These are phyloP conservation scores for Fusarium bulbicola DNA, from an alignment of 2,329 filamentous ascomycete genomes.

Conservation along the genomic window DNA sequence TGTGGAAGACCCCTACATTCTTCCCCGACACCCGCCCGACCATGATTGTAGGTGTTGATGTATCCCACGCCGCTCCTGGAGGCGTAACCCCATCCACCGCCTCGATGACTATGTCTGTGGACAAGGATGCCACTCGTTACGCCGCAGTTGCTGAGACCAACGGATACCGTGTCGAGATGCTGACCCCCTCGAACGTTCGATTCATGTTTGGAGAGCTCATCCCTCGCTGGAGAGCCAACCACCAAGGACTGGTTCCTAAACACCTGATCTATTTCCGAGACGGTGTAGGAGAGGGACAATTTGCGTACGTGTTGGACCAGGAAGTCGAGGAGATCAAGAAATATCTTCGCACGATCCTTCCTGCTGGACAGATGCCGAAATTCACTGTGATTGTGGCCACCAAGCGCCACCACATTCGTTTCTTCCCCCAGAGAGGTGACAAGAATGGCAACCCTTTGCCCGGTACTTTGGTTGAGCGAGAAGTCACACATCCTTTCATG, in stretches of 20 bases:
- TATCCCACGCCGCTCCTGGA: conserved; percentile 83
- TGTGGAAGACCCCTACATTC: conserved; percentile 48
- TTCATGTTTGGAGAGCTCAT: conserved; percentile 72
- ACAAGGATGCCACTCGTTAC: conserved; percentile 77
- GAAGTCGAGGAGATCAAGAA: conserved; percentile 79
- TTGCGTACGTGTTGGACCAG: conserved; percentile 78
- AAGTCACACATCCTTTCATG: conserved; percentile 90
- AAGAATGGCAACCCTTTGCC: conserved; percentile 83
- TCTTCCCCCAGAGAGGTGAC: conserved; percentile 81
- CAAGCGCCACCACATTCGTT: conserved; percentile 93
- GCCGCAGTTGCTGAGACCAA: conserved; percentile 84
- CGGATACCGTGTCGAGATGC: conserved; percentile 81
- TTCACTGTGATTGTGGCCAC: conserved; percentile 89
- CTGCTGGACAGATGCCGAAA: conserved; percentile 59
- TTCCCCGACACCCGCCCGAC: conserved; percentile 62
- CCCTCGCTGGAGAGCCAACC: conserved; percentile 69
- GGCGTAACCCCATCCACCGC: conserved; percentile 77
- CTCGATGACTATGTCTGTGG: conserved; percentile 84
- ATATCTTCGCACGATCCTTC: conserved; percentile 56
- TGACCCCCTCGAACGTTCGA: conserved; percentile 72
- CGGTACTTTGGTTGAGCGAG: conserved; percentile 86
- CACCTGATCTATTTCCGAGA: conserved; percentile 93
- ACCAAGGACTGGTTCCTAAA: conserved; percentile 59
- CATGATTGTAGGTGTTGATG: conserved; percentile 89
- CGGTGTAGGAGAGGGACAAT: conserved; percentile 89